Conservation (phyloP, 1,284 basidiomycete species). For the Schizopora paradoxa region DNA sequence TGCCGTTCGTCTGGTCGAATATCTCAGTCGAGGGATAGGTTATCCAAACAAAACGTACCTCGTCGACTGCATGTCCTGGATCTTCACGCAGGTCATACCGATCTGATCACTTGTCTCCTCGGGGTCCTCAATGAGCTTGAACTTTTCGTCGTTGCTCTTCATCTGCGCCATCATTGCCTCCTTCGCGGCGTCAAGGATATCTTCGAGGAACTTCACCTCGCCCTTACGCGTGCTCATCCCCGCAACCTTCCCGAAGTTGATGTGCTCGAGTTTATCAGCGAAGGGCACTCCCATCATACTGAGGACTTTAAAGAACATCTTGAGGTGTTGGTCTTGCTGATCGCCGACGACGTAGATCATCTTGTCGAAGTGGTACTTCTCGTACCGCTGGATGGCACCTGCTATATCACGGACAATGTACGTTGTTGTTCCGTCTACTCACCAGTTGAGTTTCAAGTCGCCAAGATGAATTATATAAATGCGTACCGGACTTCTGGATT, state of each 20-base stretch:
- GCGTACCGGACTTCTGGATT: constrained; percentile 78
- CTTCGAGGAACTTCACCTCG: constrained; percentile 93
- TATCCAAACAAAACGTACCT: constrained; percentile 45
- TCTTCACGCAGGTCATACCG: constrained; percentile 95
- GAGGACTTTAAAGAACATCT: constrained; percentile 94
- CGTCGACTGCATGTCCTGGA: constrained; percentile 97
- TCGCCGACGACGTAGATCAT: constrained; percentile 95
- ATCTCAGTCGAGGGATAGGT: background rate
- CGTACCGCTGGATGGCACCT: constrained; percentile 88
- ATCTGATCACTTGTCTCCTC: constrained; percentile 79
- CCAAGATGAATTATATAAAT: constrained; percentile 11
- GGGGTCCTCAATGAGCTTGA: constrained; percentile 85
- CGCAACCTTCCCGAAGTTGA: constrained; percentile 90
- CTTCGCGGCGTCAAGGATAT: constrained; percentile 90
- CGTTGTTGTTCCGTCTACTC: constrained; percentile 88
- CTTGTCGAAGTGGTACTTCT: constrained; percentile 94
- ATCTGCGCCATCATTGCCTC: constrained; percentile 96
- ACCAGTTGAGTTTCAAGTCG: background rate
- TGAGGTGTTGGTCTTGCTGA: constrained; percentile 93
- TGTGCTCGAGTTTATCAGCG: constrained; percentile 78
- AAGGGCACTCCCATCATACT: constrained; percentile 88
- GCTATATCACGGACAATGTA: constrained; percentile 99
- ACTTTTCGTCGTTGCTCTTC: constrained; percentile 93
- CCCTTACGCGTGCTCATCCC: constrained; percentile 99
- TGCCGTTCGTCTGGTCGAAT: constrained; percentile 4